Base-by-base conservation (phyloP, 345 rosid species). In the Physaria fendleri region DNA sequence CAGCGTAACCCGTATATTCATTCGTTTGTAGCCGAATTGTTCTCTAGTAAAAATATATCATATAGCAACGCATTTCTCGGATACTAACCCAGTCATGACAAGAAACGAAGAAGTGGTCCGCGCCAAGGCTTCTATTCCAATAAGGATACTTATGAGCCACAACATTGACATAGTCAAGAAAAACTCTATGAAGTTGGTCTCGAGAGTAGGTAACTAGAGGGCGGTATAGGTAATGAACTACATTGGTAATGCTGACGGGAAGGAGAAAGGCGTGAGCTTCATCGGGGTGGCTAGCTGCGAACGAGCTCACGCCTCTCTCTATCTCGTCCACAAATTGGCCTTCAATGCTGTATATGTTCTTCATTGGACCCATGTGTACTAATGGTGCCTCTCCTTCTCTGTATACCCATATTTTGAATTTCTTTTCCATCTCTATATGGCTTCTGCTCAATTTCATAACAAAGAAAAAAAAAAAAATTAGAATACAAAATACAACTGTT, bases 71-170 rank as follows among this genome's bases (percentile, higher is more conserved):
- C n/a, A n/a, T n/a, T n/a, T n/a, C n/a, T n/a, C n/a, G n/a, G n/a
- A n/a, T n/a, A n/a, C n/a, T n/a, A n/a, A 78, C 83, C 88, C 88
- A 82, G 55, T 79, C 88, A 66, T 79, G 88, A 34, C 84, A 79
- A 10, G 88, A 82, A 8, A 80, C 70, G 68, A 72, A 51, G 67
- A 80, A 78, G 59, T 80, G 83, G 42, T 80, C 88, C 11, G 81
- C 77, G 11, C 88, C 88, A 1, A 13, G 51, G 30, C 72, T 76
- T 52, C 73, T 60, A 7, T 80, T 80, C 88, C 88, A 82, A 14
- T 56, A 80, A 18, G 83, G 79, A 63, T 78, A 78, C 62, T 78
- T 78, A 39, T 66, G 11, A 2, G 78, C 60, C 6, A 76, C 59
- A 5, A 74, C 68, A 5, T 16, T 2, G 20, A 74, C 63, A 6